Conservation (phyloP, 2,329 filamentous ascomycete species). For the Aspergillus sp. region DNA sequence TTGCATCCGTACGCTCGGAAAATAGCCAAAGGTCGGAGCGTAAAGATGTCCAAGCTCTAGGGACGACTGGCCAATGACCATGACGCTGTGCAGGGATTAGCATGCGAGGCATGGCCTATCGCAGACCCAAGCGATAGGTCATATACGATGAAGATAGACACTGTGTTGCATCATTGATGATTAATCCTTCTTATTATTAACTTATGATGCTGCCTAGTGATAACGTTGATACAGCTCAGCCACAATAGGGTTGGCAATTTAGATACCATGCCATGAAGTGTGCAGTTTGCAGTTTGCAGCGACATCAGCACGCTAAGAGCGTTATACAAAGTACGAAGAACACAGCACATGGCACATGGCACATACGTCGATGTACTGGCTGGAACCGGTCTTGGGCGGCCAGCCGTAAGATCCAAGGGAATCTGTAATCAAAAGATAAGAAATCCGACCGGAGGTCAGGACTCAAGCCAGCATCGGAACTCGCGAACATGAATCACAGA, state of each 20-base stretch:
- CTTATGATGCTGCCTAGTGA: neutral
- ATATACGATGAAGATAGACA: too few relatives aligned
- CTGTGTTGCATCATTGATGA: neutral
- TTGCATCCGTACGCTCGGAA: conserved; percentile 50
- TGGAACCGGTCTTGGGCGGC: neutral
- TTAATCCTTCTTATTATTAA: neutral
- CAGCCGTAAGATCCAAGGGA: neutral
- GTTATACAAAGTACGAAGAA: neutral
- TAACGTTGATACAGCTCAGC: neutral
- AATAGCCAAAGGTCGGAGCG: conserved; percentile 35
- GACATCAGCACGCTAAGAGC: neutral
- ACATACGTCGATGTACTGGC: too few relatives aligned
- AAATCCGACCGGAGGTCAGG: neutral
- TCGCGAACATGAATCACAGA: neutral
- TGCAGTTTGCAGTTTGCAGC: neutral
- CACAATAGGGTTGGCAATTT: neutral
- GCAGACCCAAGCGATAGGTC: too few relatives aligned
- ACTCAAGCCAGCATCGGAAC: neutral
- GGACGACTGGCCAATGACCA: neutral
- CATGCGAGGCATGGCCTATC: neutral
- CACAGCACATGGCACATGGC: neutral
- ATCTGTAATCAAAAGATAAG: neutral
- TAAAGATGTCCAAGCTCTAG: conserved; percentile 34
- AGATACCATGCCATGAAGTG: neutral
- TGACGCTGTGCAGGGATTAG: neutral